Conservation (phyloP, 306 rosid species). For the Potentilla sterilis region DNA sequence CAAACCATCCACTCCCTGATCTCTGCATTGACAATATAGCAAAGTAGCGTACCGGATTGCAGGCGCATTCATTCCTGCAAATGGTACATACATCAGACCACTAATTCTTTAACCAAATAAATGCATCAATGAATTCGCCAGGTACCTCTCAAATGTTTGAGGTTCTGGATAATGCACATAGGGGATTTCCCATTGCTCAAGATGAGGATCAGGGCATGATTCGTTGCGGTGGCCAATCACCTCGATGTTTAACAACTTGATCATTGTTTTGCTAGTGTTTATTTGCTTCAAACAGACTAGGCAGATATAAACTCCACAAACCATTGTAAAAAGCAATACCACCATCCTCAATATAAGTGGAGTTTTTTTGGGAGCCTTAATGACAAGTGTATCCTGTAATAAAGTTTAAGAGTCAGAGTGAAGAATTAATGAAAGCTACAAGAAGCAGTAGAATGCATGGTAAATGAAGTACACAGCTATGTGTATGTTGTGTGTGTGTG, state of each 20-base stretch:
- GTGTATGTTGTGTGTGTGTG: not conserved
- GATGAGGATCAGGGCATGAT: constrained; percentile 35
- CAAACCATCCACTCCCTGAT: constrained; percentile 43
- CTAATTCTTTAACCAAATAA: not conserved
- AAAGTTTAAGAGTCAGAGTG: not conserved
- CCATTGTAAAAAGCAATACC: constrained; percentile 32
- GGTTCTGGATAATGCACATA: constrained; percentile 65
- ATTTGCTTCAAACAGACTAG: constrained; percentile 38
- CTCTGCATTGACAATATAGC: constrained; percentile 41
- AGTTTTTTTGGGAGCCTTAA: constrained; percentile 45
- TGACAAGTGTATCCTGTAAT: constrained; percentile 48
- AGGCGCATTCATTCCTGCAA: constrained; percentile 29
- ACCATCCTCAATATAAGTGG: constrained; percentile 50
- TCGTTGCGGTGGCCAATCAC: constrained; percentile 20
- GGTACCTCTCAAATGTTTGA: constrained; percentile 47
- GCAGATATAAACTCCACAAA: constrained; percentile 50
- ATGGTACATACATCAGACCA: not conserved
- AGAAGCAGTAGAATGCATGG: not conserved
- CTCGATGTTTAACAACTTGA: constrained; percentile 26
- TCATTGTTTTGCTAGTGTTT: constrained; percentile 13
- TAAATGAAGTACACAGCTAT: not conserved
- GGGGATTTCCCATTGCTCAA: constrained; percentile 39
- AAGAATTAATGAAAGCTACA: not conserved
- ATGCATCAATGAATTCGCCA: not conserved
- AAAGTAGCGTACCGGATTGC: constrained; percentile 35